phyloP scores from a whole-genome alignment of 2,329 filamentous ascomycete genomes.

The Aspergillus ustus region DNA sequence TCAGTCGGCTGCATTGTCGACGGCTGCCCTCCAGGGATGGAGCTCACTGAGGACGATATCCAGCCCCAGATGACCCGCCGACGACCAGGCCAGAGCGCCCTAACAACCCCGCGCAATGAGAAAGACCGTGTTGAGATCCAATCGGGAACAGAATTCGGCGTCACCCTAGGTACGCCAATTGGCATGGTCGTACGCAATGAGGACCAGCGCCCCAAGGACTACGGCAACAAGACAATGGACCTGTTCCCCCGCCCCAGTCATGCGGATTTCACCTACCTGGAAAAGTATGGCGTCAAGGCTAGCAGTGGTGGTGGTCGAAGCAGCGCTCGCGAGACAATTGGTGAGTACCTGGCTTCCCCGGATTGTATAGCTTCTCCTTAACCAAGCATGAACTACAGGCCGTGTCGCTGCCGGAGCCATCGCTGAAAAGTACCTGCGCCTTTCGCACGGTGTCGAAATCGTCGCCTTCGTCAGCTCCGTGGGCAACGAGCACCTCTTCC shows the following conservation, averaged over 20 bases:
- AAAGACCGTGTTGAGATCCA: slow-evolving; percentile 91
- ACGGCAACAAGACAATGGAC: slow-evolving; percentile 88
- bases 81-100: slow-evolving; percentile 83
- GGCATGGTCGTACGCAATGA: slow-evolving; percentile 86
- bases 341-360: slow-evolving; percentile 43
- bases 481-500: slow-evolving; percentile 77
- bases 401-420: slow-evolving; percentile 90
- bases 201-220: slow-evolving; percentile 91
- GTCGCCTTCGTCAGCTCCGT: slow-evolving; percentile 88
- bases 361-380: not conserved
- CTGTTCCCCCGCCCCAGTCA: slow-evolving; percentile 88
- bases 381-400: slow-evolving; percentile 45
- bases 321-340: slow-evolving; percentile 94
- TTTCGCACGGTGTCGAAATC: slow-evolving; percentile 85
- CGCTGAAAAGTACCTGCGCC: slow-evolving; percentile 85
- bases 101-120: slow-evolving; percentile 91
- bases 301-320: slow-evolving; percentile 87
- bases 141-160: slow-evolving; percentile 86
- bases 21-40: slow-evolving; percentile 84
- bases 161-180: slow-evolving; percentile 90
- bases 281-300: slow-evolving; percentile 96
- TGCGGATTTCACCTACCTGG: slow-evolving; percentile 95
- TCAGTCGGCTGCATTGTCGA: slow-evolving; percentile 96
- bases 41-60: slow-evolving; percentile 83
- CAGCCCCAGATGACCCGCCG: slow-evolving; percentile 93